phyloP scores from a whole-genome alignment of 768 basidiomycete species.

The Cyclocybe aegerita region DNA sequence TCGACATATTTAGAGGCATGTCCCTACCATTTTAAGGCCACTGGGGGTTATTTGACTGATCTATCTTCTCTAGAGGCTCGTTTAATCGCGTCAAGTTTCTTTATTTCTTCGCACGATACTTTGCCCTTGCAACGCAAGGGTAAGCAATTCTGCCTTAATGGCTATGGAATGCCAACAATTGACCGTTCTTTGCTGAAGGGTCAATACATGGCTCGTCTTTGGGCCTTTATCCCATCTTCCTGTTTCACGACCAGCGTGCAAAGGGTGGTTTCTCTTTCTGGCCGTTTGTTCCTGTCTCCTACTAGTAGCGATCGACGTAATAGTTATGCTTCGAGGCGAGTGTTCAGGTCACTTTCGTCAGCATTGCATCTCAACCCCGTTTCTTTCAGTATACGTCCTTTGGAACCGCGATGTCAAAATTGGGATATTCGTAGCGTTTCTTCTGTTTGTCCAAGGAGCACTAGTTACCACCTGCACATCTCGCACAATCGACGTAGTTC shows the following conservation, averaged over 20 bases:
- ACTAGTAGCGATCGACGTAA: slow-evolving; percentile 9
- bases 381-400: slow-evolving; percentile 11
- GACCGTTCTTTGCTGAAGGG: background rate
- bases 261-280: slow-evolving; percentile 13
- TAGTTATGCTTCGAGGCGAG: slow-evolving; percentile 18
- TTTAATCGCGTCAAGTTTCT: slow-evolving; percentile 13
- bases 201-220: slow-evolving; percentile 8
- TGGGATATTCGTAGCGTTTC: slow-evolving; percentile 6
- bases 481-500: slow-evolving; percentile 8
- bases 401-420: slow-evolving; percentile 13
- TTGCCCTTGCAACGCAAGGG: slow-evolving; percentile 13
- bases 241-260: slow-evolving; percentile 8
- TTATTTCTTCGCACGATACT: slow-evolving; percentile 15
- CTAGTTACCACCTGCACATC: slow-evolving; percentile 10
- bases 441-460: slow-evolving; percentile 7
- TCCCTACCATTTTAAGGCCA: background rate
- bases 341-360: background rate
- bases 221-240: slow-evolving; percentile 7
- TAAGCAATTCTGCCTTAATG: background rate
- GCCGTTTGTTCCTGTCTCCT: slow-evolving; percentile 11
- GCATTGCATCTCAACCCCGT: background rate
- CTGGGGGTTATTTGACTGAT: background rate
- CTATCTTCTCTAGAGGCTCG: slow-evolving; percentile 3
- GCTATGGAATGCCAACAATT: background rate
- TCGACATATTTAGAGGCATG: slow-evolving; percentile 12